Evolutionary conservation across 176 grass and related monocot species (phyloP).

Genomic region (Cenchrus americanus): DNA sequence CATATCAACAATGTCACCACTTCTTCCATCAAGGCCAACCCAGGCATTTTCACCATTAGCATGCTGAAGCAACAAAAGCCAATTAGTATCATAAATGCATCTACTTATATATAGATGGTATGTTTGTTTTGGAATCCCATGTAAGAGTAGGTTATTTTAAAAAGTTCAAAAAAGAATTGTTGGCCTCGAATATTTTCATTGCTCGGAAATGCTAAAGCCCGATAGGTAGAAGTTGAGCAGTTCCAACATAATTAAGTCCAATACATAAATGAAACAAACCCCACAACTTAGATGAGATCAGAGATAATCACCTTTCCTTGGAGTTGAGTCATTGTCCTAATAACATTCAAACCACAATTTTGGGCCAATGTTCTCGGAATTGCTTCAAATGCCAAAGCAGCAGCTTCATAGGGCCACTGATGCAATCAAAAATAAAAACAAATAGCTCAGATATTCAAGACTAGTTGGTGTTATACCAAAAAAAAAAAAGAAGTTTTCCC

Average conservation of each 20-base stretch:
- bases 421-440: conserved; percentile 49
- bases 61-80: conserved; percentile 59
- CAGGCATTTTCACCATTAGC: conserved; percentile 92
- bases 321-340: conserved; percentile 94
- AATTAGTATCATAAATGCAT: background rate
- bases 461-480: background rate
- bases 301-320: conserved; percentile 78
- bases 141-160: background rate
- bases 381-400: conserved; percentile 94
- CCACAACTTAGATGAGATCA: background rate
- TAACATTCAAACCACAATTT: conserved; percentile 97
- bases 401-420: conserved; percentile 99
- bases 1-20: conserved; percentile 89
- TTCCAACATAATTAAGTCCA: background rate
- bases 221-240: background rate
- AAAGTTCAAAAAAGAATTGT: background rate
- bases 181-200: background rate
- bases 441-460: conserved; percentile 31
- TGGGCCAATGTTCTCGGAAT: conserved; percentile 95
- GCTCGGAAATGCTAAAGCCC: background rate
- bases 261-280: background rate
- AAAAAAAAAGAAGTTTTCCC: background rate
- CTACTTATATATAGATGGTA: background rate
- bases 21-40: conserved; percentile 90
- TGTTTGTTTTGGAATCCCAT: background rate